Conservation (phyloP, 768 basidiomycete species). For the Tulasnella sp. region DNA sequence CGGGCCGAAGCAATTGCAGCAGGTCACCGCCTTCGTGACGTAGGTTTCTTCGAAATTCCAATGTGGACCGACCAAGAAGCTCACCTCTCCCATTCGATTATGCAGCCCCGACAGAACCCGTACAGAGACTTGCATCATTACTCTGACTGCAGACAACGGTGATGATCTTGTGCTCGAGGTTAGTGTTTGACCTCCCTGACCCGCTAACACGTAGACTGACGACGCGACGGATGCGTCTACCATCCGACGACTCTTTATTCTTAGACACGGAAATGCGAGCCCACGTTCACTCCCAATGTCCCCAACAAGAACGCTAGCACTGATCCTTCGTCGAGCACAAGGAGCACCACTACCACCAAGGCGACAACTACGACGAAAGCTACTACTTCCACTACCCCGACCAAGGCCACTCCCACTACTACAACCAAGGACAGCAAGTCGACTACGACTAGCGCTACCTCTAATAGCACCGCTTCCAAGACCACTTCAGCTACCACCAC, state of each 20-base stretch:
- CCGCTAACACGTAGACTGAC: background rate
- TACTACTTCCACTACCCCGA: background rate
- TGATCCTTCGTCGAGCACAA: background rate
- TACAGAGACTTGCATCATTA: slow-evolving; percentile 11
- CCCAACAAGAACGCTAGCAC: background rate
- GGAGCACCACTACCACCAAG: background rate
- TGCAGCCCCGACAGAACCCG: background rate
- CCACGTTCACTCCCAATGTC: background rate
- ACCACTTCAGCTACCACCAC: background rate
- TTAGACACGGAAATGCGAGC: background rate
- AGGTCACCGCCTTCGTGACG: background rate
- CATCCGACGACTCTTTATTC: background rate
- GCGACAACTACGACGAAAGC: background rate
- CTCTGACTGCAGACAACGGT: background rate
- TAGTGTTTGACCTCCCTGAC: background rate
- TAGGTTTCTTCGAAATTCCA: background rate
- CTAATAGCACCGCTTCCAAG: too few relatives aligned
- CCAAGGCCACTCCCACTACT: background rate
- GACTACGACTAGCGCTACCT: background rate
- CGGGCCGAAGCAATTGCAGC: background rate
- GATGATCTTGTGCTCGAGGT: slow-evolving; percentile 7
- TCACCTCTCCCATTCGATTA: background rate
- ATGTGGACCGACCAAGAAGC: background rate
- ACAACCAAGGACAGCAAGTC: background rate
- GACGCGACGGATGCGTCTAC: background rate